These are phyloP conservation scores for Gossypium trilobum DNA, from an alignment of 441 rosid species.

Conservation along the genomic window DNA sequence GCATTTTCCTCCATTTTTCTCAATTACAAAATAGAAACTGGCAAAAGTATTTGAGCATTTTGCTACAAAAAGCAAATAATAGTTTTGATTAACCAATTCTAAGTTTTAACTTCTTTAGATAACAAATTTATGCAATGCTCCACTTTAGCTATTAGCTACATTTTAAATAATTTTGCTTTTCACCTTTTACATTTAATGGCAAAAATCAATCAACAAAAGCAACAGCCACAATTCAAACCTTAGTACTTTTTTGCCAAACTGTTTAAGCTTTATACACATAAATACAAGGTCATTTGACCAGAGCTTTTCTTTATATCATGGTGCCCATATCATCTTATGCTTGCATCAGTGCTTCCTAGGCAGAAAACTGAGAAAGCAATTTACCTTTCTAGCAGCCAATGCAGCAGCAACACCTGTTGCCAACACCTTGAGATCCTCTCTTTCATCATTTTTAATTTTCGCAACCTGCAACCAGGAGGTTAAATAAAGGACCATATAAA, in stretches of 20 bases:
- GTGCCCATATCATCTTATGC: background rate
- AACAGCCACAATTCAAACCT: background rate
- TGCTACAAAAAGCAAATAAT: background rate
- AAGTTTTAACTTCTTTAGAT: background rate
- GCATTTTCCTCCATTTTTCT: background rate
- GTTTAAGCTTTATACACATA: conserved; percentile 3
- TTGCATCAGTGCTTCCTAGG: background rate
- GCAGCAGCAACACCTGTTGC: conserved; percentile 99
- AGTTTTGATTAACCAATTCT: background rate
- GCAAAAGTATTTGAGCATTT: background rate
- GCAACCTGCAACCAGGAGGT: conserved; percentile 51
- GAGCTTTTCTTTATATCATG: background rate
- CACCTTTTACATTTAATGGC: background rate
- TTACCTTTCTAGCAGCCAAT: conserved; percentile 92
- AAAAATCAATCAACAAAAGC: background rate
- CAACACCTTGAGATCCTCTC: conserved; percentile 99
- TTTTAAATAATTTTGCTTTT: background rate
- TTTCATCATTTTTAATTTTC: conserved; percentile 86
- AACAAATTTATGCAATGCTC: conserved; percentile 1
- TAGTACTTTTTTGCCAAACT: background rate
- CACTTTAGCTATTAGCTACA: background rate
- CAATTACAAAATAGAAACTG: background rate
- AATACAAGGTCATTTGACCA: background rate
- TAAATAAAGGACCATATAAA: conserved; percentile 16
- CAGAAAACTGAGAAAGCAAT: conserved; percentile 8